Conservation (phyloP, 371 early-diverging fungal genomes). For the Smittium mucronatum region DNA sequence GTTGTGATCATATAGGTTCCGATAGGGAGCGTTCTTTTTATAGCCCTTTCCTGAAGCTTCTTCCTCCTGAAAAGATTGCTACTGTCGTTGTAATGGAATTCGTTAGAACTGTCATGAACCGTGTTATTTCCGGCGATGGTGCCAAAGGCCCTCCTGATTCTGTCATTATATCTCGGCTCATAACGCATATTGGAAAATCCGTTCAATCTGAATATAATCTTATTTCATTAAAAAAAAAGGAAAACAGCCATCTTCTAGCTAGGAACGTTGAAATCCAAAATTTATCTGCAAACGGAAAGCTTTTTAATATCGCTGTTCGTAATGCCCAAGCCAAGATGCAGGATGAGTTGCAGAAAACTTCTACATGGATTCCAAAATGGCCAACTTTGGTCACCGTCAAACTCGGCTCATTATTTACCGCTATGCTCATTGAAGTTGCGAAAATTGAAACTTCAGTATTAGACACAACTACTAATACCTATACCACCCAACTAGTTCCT, state of each 20-base stretch:
- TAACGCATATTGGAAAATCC: constrained; percentile 56
- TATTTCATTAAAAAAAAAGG: constrained; percentile 51
- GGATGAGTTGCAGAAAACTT: constrained; percentile 23
- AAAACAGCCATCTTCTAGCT: constrained; percentile 38
- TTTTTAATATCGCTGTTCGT: constrained; percentile 69
- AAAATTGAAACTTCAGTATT: constrained; percentile 47
- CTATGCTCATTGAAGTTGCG: constrained; percentile 59
- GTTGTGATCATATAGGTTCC: constrained; percentile 17
- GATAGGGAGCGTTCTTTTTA: constrained; percentile 30
- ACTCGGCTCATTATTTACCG: constrained; percentile 32
- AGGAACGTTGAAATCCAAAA: constrained; percentile 39
- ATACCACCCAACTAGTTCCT: constrained; percentile 41
- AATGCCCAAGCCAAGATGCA: constrained; percentile 46
- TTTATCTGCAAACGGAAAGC: constrained; percentile 49
- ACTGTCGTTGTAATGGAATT: constrained; percentile 75
- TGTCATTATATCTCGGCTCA: constrained; percentile 47
- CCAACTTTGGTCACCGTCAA: constrained; percentile 25
- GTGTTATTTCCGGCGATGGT: constrained; percentile 24
- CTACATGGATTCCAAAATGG: constrained; percentile 42
- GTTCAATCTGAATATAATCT: constrained; percentile 77
- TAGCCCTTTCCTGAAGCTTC: constrained; percentile 56
- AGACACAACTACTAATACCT: constrained; percentile 43
- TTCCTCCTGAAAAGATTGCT: constrained; percentile 63
- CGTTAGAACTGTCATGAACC: constrained; percentile 38
- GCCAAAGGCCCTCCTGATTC: constrained; percentile 37